A percentile compares a stretch with the other conserved stretches of the same genome.
Conservation (phyloP, 2,329 filamentous ascomycete genomes). For the Trichoderma semiorbis region DNA sequence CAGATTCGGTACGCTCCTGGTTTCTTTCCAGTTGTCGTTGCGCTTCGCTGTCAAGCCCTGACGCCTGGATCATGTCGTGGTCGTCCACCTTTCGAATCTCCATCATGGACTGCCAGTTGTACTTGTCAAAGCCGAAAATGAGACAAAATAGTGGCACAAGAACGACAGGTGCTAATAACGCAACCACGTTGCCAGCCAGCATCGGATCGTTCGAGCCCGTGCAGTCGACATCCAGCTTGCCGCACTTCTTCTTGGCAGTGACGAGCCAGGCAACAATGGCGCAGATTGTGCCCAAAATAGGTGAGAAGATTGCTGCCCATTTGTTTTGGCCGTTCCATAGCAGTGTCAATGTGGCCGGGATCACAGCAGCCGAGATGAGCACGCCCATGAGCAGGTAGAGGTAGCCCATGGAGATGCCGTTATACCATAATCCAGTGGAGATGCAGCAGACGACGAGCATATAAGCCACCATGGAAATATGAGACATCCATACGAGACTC, state of each 20-base stretch:
- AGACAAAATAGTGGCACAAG: slow-evolving; percentile 75
- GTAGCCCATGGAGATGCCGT: slow-evolving; percentile 81
- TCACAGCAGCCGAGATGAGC: slow-evolving; percentile 79
- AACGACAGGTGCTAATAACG: slow-evolving; percentile 71
- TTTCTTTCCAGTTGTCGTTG: slow-evolving; percentile 22
- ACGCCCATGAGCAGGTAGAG: slow-evolving; percentile 89
- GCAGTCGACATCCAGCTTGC: slow-evolving; percentile 64
- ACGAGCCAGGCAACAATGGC: slow-evolving; percentile 74
- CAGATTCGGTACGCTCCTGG: slow-evolving; percentile 35
- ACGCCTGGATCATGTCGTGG: slow-evolving; percentile 61
- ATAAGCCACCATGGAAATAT: slow-evolving; percentile 67
- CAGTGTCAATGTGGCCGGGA: slow-evolving; percentile 76
- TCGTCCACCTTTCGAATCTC: slow-evolving; percentile 77
- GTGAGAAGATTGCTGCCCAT: slow-evolving; percentile 65
- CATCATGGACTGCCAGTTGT: slow-evolving; percentile 84
- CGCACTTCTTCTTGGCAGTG: slow-evolving; percentile 66
- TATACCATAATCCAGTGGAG: slow-evolving; percentile 70
- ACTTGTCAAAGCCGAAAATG: slow-evolving; percentile 58
- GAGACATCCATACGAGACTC: slow-evolving; percentile 74
- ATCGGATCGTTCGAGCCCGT: slow-evolving; percentile 83
- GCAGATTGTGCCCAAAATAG: slow-evolving; percentile 62
- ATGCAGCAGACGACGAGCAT: slow-evolving; percentile 75
- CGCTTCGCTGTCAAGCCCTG: slow-evolving; percentile 44
- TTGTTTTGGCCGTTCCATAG: slow-evolving; percentile 77
- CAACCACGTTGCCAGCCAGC: slow-evolving; percentile 82